These are phyloP conservation scores for Hanseniaspora nectarophila DNA, from an alignment of 805 yeast species.

Conservation along the genomic window DNA sequence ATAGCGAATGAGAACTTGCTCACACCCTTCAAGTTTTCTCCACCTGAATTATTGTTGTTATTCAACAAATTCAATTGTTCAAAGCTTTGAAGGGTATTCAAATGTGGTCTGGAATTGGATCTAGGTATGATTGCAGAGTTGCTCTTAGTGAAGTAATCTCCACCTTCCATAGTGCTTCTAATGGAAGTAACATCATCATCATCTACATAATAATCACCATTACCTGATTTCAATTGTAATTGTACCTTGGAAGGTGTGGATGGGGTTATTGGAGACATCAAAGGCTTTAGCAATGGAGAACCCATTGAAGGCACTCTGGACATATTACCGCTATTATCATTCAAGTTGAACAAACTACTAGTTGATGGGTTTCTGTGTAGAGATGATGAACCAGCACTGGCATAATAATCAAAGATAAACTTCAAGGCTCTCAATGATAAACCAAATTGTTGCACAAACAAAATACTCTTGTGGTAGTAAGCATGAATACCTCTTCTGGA, in stretches of 20 bases:
- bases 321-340: slow-evolving; percentile 7
- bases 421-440: slow-evolving; percentile 46
- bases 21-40: slow-evolving; percentile 14
- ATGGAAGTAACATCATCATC: not conserved
- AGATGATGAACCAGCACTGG: slow-evolving; percentile 13
- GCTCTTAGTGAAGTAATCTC: slow-evolving; percentile 15
- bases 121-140: slow-evolving; percentile 10
- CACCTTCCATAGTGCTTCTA: slow-evolving; percentile 13
- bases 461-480: slow-evolving; percentile 52
- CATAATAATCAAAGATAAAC: slow-evolving; percentile 36
- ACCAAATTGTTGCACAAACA: slow-evolving; percentile 58
- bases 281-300: slow-evolving; percentile 7
- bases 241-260: slow-evolving; percentile 15
- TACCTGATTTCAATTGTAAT: slow-evolving; percentile 12
- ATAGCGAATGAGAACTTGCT: slow-evolving; percentile 34
- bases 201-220: not conserved
- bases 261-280: slow-evolving; percentile 8
- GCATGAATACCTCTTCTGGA: slow-evolving; percentile 59
- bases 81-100: slow-evolving; percentile 14
- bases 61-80: slow-evolving; percentile 14
- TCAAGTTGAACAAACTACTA: not conserved
- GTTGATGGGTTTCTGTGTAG: slow-evolving; percentile 6
- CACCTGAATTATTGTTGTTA: slow-evolving; percentile 10
- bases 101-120: slow-evolving; percentile 10
- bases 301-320: slow-evolving; percentile 4